Conservation (phyloP, 768 basidiomycete genomes). For the Calocybe gangraenosa region DNA sequence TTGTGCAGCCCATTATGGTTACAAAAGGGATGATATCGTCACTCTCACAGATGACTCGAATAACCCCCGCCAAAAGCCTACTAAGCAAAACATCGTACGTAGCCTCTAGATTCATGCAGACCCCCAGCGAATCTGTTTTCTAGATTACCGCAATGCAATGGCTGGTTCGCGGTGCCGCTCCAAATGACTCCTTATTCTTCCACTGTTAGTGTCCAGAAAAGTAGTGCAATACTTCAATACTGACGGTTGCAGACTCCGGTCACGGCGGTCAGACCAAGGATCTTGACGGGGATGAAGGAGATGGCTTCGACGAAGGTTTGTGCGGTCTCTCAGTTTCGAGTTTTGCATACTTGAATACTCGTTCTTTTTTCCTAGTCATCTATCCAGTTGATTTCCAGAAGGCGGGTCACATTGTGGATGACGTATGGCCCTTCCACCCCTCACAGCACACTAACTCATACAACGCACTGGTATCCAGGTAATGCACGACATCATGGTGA, state of each 20-base stretch:
- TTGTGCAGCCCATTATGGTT: conserved; percentile 53
- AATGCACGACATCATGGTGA: conserved; percentile 79
- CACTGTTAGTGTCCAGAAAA: conserved; percentile 52
- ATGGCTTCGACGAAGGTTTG: conserved; percentile 79
- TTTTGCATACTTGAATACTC: not conserved
- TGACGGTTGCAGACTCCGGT: conserved; percentile 64
- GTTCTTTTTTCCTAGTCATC: conserved; percentile 49
- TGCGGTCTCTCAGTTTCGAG: not conserved
- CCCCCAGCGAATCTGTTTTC: not conserved
- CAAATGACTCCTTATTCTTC: conserved; percentile 88
- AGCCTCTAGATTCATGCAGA: not conserved
- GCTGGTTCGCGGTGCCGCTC: conserved; percentile 77
- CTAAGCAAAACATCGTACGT: conserved; percentile 73
- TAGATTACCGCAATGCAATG: conserved; percentile 82
- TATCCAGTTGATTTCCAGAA: conserved; percentile 70
- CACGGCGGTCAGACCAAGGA: conserved; percentile 93
- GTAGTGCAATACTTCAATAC: not conserved
- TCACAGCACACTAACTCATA: not conserved
- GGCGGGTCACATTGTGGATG: conserved; percentile 82
- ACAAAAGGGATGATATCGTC: conserved; percentile 78
- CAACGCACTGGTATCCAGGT: conserved; percentile 32
- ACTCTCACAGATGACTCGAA: conserved; percentile 74
- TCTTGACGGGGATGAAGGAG: conserved; percentile 75
- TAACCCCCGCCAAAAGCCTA: conserved; percentile 65
- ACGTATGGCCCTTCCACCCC: conserved; percentile 45